Base-by-base conservation (phyloP, 352 stramenopile species). In the Elongisporangium undulatum region DNA sequence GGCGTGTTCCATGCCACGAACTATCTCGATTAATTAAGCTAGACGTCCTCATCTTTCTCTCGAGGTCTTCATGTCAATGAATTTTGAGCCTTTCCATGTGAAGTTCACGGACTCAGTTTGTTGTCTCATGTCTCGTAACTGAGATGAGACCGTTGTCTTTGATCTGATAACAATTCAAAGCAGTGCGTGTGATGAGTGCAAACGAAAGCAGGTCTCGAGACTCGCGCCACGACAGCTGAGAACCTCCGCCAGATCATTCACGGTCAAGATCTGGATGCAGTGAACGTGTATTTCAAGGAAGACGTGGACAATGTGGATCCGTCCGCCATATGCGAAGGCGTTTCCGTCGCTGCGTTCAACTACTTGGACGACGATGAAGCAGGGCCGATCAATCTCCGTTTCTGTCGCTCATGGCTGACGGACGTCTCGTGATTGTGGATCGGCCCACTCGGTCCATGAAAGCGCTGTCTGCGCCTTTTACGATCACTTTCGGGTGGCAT, bases 1-100 rank as follows among this genome's bases (percentile, higher is more conserved):
- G 84, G 84, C 51, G 86, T 95, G 52, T 75, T 83, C 53, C 86
- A 94, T 62, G 82, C 79, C 51, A 92, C 82, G 66, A 87, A 86
- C 39, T 95, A 95, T 74, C 71, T 85, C 50, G 83, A 95, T 62
- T 89, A 90, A 75, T 19, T 53, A 53, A 53, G 19, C 49, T 53
- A 53, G 19, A 22, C 19, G 19, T 53, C 17, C 24, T 7, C 24
- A 41, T 15, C 13, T 41, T 9, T 41, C 8, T 41, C 29, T 41
- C 29, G 29, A 41, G 29, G 29, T 41, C 29, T 41, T 41, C 29
- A 41, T 41, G 29, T 41, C 29, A 15, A 41, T 41, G 29, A 41
- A 53, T 24, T 58, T 66, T 61, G 64, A 63, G 63, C 62, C 56
- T 67, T 69, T 64, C 53, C 29, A 53, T 48, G 17, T n/a, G 19